Evolutionary conservation across 2,329 filamentous ascomycete species (phyloP).

Genomic region (Fragosphaeria purpurea): DNA sequence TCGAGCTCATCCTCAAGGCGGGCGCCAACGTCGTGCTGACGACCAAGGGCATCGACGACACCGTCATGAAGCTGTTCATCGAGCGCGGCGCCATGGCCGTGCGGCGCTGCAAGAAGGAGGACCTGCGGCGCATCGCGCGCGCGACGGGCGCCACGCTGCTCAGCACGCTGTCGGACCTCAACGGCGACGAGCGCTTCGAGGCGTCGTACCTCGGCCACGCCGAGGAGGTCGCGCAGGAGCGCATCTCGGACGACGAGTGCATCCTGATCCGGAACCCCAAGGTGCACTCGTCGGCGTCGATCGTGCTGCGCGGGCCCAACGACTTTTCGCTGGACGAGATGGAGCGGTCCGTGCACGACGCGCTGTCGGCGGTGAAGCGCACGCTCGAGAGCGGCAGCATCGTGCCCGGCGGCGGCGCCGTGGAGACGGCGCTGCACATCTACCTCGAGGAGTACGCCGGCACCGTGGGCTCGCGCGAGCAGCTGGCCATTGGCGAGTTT

Average conservation of each 20-base stretch:
- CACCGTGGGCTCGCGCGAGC: constrained; percentile 91
- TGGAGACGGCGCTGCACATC: constrained; percentile 98
- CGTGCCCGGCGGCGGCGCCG: constrained; percentile 89
- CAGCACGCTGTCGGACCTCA: constrained; percentile 88
- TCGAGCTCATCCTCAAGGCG: constrained; percentile 96
- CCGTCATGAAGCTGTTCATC: constrained; percentile 88
- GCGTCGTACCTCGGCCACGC: constrained; percentile 79
- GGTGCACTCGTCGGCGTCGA: constrained; percentile 83
- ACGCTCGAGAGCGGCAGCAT: constrained; percentile 95
- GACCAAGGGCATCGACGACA: constrained; percentile 96
- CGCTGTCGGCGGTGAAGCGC: constrained; percentile 90
- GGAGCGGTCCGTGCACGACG: constrained; percentile 97
- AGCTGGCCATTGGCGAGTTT: constrained; percentile 96
- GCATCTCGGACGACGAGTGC: constrained; percentile 97
- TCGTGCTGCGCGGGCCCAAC: constrained; percentile 91
- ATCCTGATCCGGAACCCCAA: constrained; percentile 96
- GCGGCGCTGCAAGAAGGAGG: constrained; percentile 96
- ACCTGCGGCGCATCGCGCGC: constrained; percentile 87
- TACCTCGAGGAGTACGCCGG: constrained; percentile 98
- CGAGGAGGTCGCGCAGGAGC: constrained; percentile 95
- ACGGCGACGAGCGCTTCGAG: constrained; percentile 96
- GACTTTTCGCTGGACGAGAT: constrained; percentile 97
- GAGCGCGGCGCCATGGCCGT: constrained; percentile 95
- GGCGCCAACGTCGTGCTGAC: constrained; percentile 94
- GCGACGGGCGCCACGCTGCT: constrained; percentile 90